These are phyloP conservation scores for Fusarium sp. DNA, from an alignment of 2,329 filamentous ascomycete genomes.

Conservation along the genomic window DNA sequence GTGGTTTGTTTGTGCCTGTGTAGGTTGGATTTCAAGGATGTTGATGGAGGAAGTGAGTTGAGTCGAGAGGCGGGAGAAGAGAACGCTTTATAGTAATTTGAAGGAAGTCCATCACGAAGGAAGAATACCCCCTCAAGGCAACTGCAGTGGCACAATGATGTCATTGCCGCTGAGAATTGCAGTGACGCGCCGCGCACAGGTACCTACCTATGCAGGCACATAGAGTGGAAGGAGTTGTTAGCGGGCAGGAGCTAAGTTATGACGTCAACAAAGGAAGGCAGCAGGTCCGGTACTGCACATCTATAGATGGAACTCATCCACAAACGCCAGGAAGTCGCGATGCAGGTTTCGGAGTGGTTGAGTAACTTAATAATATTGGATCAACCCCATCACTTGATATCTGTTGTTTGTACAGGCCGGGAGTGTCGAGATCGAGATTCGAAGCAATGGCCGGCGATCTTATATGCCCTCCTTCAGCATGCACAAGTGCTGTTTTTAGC, in stretches of 20 bases:
- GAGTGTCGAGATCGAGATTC: slow-evolving; percentile 15
- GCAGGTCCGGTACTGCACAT: background rate
- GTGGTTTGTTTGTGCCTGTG: background rate
- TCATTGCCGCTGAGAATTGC: slow-evolving; percentile 24
- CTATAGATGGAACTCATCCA: background rate
- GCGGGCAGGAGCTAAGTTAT: slow-evolving; percentile 7
- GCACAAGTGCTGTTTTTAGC: background rate
- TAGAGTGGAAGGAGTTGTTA: background rate
- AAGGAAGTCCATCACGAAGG: slow-evolving; percentile 28
- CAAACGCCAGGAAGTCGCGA: slow-evolving; percentile 14
- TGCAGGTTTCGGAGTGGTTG: background rate
- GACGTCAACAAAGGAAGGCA: slow-evolving; percentile 27
- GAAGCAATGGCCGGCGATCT: background rate
- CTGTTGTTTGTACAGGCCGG: background rate
- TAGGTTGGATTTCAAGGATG: slow-evolving; percentile 8
- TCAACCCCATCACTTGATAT: slow-evolving; percentile 1
- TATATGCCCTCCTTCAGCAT: background rate
- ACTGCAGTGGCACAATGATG: slow-evolving; percentile 28
- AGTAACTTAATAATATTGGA: slow-evolving; percentile 31
- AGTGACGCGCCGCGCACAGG: slow-evolving; percentile 20
- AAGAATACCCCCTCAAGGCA: slow-evolving; percentile 18
- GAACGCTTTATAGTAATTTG: slow-evolving; percentile 31
- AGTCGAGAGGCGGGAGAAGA: slow-evolving; percentile 34
- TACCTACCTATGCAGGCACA: background rate
- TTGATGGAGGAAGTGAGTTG: background rate